Base-by-base conservation (phyloP, 2,329 filamentous ascomycete genomes). In the Emericellopsis atlantica region DNA sequence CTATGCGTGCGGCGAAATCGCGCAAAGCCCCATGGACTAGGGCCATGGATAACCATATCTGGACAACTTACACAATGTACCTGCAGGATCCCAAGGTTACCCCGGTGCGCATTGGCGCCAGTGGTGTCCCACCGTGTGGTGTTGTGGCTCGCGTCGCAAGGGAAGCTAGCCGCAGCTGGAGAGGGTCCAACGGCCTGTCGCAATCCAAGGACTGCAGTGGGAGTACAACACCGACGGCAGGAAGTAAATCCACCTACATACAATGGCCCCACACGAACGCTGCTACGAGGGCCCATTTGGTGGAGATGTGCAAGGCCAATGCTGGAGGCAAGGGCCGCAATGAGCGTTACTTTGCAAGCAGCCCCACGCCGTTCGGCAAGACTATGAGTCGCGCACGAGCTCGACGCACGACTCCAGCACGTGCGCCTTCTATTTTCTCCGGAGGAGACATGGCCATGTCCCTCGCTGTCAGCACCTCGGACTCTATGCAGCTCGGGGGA, bases 51-150 rank as follows among this genome's bases (percentile, higher is more conserved):
- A 63, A 72, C 11, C 79, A 83, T 49, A 58, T 83, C 9, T 83
- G 79, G 79, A 67, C 72, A 5, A 79, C 74, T 1, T 83, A 81
- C 51, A 60, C 72, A 43, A 61, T 78, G 40, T 83, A 82, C 49
- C 60, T 82, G 33, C 74, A 79, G 52, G 79, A 83, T 48, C 77
- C 79, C 36, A 76, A 74, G 38, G 76, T 81, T 3, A 83, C 79
- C 1, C 79, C 79, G 0, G 76, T 83, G 45, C 70, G 74, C 40
- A 66, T 79, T 42, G 72, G 76, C 44, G 78, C 76, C 50, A 77
- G 74, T 51, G 70, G 72, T 43, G 70, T 82, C 22, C 79, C 79
- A 7, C 79, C 79, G 4, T 67, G 76, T 35, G 79, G 79, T 14
- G 77, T 82, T 9, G 79, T 76, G 50, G 55, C 72, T 50, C 74